Evolutionary conservation across 306 rosid genomes (phyloP), one percentile per base, ranked within the genome.

Genomic region (Carpinus fangiana): DNA sequence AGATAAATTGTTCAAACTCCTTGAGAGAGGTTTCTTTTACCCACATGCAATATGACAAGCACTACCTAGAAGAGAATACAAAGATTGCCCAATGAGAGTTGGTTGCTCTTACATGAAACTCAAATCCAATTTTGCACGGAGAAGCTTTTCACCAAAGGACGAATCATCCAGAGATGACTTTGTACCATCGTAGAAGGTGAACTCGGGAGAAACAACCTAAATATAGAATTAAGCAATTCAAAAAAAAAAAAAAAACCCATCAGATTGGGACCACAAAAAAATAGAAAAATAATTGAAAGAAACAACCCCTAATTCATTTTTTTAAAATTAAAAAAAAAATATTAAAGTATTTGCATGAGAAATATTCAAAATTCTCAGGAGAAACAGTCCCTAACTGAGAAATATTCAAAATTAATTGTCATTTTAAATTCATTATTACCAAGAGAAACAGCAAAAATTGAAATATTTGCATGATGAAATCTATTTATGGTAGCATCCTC

Each of bases 51-150:
- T 11, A 45, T 56, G 23, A 67, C 50, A 69, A 17, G 38, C 48
- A 74, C 13, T 4, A 51, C 2, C 52, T 48, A 48, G 52, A 17
- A 31, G 68, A 61, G 41, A 66, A 74, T 0, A 47, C 14, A 69
- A 26, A 16, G 43, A 12, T 75, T 47, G 8, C 8, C 45, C 36
- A 51, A 47, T 34, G 61, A 16, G 76, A 73, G 18, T 34, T 14
- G 7, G 65, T 13, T 66, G 57, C 74, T 78, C 97, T 93, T 78
- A 95, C 99, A 93, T 93, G 96, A 95, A 95, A 80, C 96, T 95
- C 76, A 95, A 67, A 76, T 95, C 99, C 94, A 95, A 78, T 87
- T 95, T 95, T 43, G 99, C 99, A 59, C 99, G 99, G 74, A 95
- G 89, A 86, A 93, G 99, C 88, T 93, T 95, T 86, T 95, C 99